phyloP scores from a whole-genome alignment of 2,329 filamentous ascomycete species.

The Mariannaea sp. region DNA sequence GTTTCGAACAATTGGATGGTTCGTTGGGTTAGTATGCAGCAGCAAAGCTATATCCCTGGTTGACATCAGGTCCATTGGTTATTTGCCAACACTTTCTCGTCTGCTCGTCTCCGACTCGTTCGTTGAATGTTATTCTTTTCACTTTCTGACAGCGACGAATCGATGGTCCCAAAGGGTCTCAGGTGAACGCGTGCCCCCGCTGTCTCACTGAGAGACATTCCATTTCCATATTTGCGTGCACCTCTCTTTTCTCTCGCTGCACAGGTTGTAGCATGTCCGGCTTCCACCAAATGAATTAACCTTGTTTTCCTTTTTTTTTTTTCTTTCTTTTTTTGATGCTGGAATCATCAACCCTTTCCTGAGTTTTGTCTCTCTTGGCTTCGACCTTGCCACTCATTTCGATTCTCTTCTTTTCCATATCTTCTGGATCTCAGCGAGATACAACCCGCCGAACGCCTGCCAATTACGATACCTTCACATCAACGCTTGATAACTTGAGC shows the following conservation, averaged over 20 bases:
- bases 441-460: constrained; percentile 1
- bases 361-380: background rate
- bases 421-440: background rate
- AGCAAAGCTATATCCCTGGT: constrained; percentile 5
- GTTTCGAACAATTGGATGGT: constrained; percentile 12
- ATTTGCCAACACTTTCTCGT: background rate
- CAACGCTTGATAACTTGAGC: too few species aligned
- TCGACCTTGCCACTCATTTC: constrained; percentile 6
- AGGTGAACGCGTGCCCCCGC: constrained; percentile 1
- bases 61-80: background rate
- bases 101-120: background rate
- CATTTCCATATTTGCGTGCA: background rate
- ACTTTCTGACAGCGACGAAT: background rate
- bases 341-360: constrained; percentile 9
- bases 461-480: too few species aligned
- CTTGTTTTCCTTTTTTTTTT: background rate
- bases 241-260: background rate
- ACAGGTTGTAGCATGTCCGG: constrained; percentile 13
- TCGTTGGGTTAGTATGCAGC: constrained; percentile 14
- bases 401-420: background rate
- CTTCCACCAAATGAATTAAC: background rate
- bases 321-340: constrained; percentile 11
- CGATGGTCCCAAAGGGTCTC: constrained; percentile 6
- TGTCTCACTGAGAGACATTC: constrained; percentile 3
- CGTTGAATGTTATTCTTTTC: background rate